A percentile compares a stretch with the other conserved stretches of the same genome.
Conservation (phyloP, 495 filamentous ascomycete species). For the Pseudoneurospora amorphoporcata region DNA sequence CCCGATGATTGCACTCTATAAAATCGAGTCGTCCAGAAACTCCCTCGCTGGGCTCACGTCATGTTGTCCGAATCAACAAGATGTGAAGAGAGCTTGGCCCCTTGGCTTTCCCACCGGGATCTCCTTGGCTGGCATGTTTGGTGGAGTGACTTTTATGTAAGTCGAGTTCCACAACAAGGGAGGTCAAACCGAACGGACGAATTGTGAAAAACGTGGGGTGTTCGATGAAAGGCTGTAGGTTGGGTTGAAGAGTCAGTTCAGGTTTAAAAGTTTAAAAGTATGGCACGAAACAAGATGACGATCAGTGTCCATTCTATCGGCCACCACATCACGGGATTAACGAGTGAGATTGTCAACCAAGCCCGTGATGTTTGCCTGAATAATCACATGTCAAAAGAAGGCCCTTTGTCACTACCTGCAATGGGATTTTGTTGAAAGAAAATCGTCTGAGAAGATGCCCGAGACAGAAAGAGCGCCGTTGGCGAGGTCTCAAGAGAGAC, state of each 20-base stretch:
- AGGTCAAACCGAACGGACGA: neutral
- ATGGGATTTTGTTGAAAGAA: neutral
- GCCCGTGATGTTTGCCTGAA: neutral
- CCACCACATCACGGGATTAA: neutral
- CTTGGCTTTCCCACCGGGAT: neutral
- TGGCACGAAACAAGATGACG: neutral
- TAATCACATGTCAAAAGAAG: neutral
- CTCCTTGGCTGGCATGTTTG: neutral
- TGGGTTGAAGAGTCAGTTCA: neutral
- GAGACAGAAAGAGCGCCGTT: neutral
- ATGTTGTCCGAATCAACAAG: neutral
- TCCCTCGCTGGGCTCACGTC: neutral
- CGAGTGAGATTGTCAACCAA: neutral
- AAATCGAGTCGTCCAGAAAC: neutral
- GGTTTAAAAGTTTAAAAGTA: neutral
- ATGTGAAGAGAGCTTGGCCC: neutral
- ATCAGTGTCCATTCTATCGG: neutral
- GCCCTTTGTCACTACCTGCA: neutral
- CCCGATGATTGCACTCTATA: neutral
- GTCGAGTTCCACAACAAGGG: neutral
- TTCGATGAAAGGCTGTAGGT: neutral
- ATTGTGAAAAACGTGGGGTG: neutral
- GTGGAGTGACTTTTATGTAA: neutral
- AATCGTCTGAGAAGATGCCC: neutral
- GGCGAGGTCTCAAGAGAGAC: neutral